Base-by-base conservation (phyloP, 106 monocot genomes). In the Acorus gramineus region DNA sequence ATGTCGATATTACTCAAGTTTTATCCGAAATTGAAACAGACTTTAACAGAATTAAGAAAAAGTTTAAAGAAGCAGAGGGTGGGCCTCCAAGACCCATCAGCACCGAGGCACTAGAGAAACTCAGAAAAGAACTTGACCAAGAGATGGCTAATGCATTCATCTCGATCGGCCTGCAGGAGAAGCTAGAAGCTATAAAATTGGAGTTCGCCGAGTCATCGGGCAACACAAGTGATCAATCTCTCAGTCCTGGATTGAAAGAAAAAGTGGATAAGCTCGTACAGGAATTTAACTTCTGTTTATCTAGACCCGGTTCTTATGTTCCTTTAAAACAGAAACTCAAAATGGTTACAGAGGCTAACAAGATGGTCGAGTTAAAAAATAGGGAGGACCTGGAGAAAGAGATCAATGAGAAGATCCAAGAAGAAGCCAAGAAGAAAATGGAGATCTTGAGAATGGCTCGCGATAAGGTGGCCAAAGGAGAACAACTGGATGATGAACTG, bases 351-450 rank as follows among this genome's bases (percentile, higher is more conserved):
- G 82, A 85, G 61, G 75, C 76, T 9, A 75, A 56, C 73, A 75
- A 50, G 61, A 44, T 90, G 2, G 53, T 55, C 13, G 80, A 85
- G 49, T 52, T 46, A 8, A 77, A 8, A 3, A 90, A 90, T 47
- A 68, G 71, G n/a, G 82, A 85, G 78, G 82, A 46, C 49, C 62
- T 90, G 69, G 81, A 84, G 83, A 83, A 73, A 68, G 83, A 80
- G 77, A 76, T 90, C 28, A 90, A 90, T 68, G 75, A 75, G 62
- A 80, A 76, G 53, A 71, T 90, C 44, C 70, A 71, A 55, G 78
- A 62, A 13, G 59, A 76, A 59, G 66, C 76, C 42, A 78, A 73
- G 62, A 80, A 60, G 45, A 82, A 76, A 63, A 67, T 76, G 66
- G 80, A 76, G 9, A 66, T 85, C 42, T 43, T 87, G 76, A 82